A percentile compares a stretch with the other conserved stretches of the same genome.
Evolutionary conservation across 2,329 filamentous ascomycete genomes (phyloP).

Genomic region (Colletotrichum cereale): DNA sequence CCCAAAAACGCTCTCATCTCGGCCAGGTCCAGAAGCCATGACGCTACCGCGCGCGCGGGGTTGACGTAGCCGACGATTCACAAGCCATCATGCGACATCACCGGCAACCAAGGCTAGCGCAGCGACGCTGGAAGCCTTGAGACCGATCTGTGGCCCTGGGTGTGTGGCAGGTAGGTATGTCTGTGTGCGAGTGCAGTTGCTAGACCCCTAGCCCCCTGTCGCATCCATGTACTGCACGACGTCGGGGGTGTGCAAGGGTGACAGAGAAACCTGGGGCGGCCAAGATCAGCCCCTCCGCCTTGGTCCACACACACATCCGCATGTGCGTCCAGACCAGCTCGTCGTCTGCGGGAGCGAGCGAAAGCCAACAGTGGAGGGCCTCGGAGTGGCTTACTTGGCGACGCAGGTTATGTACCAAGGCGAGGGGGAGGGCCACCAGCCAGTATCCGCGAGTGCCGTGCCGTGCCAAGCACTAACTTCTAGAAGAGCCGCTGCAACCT

Average conservation of each 20-base stretch:
- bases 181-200: not conserved
- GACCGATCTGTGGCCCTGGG: not conserved
- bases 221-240: slow-evolving; percentile 17
- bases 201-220: not conserved
- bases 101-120: not conserved
- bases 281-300: slow-evolving; percentile 29
- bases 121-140: slow-evolving; percentile 7
- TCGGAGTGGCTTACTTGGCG: slow-evolving; percentile 28
- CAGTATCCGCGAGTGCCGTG: slow-evolving; percentile 24
- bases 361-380: slow-evolving; percentile 2
- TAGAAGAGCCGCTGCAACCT: slow-evolving; percentile 19
- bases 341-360: slow-evolving; percentile 14
- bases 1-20: not conserved
- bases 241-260: slow-evolving; percentile 31
- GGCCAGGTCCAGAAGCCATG: not conserved
- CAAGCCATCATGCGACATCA: slow-evolving; percentile 6
- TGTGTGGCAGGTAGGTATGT: not conserved
- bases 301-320: slow-evolving; percentile 30
- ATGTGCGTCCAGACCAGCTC: slow-evolving; percentile 15
- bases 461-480: slow-evolving; percentile 15
- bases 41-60: slow-evolving; percentile 7
- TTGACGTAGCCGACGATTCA: not conserved
- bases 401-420: slow-evolving; percentile 16
- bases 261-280: slow-evolving; percentile 37
- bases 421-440: not conserved